A percentile compares a stretch with the other conserved stretches of the same genome.
These are phyloP conservation scores for Elongisporangium prolatum DNA, from an alignment of 352 stramenopile species.

Conservation along the genomic window DNA sequence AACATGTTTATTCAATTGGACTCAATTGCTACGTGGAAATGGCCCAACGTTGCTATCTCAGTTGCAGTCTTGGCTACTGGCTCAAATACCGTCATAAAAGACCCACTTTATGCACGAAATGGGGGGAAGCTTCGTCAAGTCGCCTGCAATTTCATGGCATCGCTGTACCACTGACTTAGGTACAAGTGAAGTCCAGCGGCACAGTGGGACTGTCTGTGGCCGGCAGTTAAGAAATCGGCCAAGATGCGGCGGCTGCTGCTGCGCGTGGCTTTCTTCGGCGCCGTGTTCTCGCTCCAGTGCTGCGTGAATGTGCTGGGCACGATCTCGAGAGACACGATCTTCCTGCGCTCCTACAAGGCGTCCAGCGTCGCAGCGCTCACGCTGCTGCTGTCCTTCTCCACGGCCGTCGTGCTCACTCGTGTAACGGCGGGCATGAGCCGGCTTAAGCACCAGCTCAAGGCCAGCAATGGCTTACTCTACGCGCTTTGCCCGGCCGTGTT, in stretches of 20 bases:
- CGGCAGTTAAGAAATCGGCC: not conserved
- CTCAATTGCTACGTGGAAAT: too few species aligned
- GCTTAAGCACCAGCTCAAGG: constrained; percentile 14
- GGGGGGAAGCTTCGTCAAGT: too few species aligned
- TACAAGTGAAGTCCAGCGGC: not conserved
- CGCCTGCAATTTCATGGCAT: not conserved
- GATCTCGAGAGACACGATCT: constrained; percentile 81
- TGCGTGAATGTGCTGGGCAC: constrained; percentile 67
- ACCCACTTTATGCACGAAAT: too few species aligned
- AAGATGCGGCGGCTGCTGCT: constrained; percentile 22
- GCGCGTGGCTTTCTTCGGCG: constrained; percentile 79
- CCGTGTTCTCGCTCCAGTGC: constrained; percentile 77
- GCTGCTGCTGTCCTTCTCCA: constrained; percentile 64
- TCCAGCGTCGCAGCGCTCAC: constrained; percentile 72
- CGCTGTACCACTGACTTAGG: not conserved
- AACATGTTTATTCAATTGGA: too few species aligned
- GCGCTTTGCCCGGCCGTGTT: constrained; percentile 38
- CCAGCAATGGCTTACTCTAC: constrained; percentile 41
- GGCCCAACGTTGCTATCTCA: too few species aligned
- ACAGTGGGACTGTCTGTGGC: not conserved
- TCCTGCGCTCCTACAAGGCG: constrained; percentile 65
- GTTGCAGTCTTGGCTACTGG: too few species aligned
- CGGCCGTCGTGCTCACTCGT: constrained; percentile 58
- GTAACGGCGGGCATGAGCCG: constrained; percentile 29
- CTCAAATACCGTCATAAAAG: too few species aligned